Base-by-base conservation (phyloP, 257 asterid species). In the Solanum verrucosum region DNA sequence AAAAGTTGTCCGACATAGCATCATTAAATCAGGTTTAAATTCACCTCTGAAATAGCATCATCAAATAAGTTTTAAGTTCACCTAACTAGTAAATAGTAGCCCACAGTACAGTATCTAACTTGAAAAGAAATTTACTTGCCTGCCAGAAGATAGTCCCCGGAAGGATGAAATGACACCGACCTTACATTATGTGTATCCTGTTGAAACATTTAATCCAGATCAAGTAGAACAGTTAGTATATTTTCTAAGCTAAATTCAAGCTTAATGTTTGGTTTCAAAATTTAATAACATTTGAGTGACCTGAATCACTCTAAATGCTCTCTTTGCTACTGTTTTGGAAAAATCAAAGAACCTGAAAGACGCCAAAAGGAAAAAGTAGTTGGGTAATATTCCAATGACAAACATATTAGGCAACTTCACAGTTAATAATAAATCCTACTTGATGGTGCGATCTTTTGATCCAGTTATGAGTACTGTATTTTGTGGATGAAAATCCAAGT, bases 401-500 rank as follows among this genome's bases (percentile, higher is more conserved):
- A 81, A 18, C 78, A 60, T 33, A 27, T 56, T 31, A 63, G 25
- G 87, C 75, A 87, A 88, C 90, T 83, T 84, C 83, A 91, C 84
- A 31, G 77, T 29, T 44, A 70, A 70, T 42, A 60, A 60, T 18
- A 85, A 78, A 79, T 21, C 94, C 75, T 94, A 96, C 98, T 96
- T 96, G 90, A 96, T 96, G 33, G 98, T 96, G 95, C 89, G 98
- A 85, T 96, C 98, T 90, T 96, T 96, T 89, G 97, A 95, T 90
- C 97, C 98, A 37, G 98, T 95, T 90, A 95, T 92, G 88, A 96
- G 93, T 90, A 96, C 90, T 70, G 95, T 85, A 89, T 93, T 95
- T 86, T 90, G 97, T 92, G 98, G 98, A 93, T 95, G 98, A 93
- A 95, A 95, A 89, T 95, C 98, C 95, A 95, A 89, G 90, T 95